phyloP scores from a whole-genome alignment of 2,329 filamentous ascomycete genomes.

The Fusarium sp. region DNA sequence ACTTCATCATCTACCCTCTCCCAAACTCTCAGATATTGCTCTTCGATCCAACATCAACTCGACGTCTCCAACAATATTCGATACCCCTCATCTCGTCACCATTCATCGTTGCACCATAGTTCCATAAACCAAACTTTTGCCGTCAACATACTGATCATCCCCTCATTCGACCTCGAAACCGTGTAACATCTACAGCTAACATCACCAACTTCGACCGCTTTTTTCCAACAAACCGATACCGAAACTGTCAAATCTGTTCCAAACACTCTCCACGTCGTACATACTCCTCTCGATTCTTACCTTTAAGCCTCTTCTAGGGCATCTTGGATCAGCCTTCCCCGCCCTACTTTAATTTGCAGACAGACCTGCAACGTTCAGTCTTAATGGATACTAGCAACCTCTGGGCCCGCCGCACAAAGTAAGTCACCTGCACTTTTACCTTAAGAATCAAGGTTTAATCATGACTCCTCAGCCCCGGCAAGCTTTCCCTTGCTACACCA shows the following conservation, averaged over 20 bases:
- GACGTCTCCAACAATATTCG: slow-evolving; percentile 3
- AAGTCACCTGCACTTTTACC: slow-evolving; percentile 51
- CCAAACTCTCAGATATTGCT: slow-evolving; percentile 10
- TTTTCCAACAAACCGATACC: not conserved
- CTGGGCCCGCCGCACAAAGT: slow-evolving; percentile 90
- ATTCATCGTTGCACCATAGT: slow-evolving; percentile 8
- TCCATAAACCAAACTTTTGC: slow-evolving; percentile 5
- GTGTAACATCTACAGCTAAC: slow-evolving; percentile 30
- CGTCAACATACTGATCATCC: slow-evolving; percentile 33
- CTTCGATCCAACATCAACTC: not conserved
- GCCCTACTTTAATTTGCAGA: slow-evolving; percentile 39
- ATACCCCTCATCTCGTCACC: slow-evolving; percentile 15
- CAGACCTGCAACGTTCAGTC: slow-evolving; percentile 48
- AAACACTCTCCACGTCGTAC: slow-evolving; percentile 8
- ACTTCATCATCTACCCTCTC: slow-evolving; percentile 9
- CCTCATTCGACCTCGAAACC: slow-evolving; percentile 35
- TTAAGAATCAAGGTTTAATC: slow-evolving; percentile 24
- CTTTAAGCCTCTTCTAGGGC: slow-evolving; percentile 27
- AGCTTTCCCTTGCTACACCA: slow-evolving; percentile 88
- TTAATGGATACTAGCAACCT: slow-evolving; percentile 67
- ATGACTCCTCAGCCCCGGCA: slow-evolving; percentile 72
- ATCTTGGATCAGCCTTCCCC: slow-evolving; percentile 41
- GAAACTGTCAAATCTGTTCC: not conserved
- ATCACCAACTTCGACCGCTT: slow-evolving; percentile 32
- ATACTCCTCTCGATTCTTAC: slow-evolving; percentile 6